phyloP scores from a whole-genome alignment of 345 rosid genomes.

The Eutrema yunnanense region DNA sequence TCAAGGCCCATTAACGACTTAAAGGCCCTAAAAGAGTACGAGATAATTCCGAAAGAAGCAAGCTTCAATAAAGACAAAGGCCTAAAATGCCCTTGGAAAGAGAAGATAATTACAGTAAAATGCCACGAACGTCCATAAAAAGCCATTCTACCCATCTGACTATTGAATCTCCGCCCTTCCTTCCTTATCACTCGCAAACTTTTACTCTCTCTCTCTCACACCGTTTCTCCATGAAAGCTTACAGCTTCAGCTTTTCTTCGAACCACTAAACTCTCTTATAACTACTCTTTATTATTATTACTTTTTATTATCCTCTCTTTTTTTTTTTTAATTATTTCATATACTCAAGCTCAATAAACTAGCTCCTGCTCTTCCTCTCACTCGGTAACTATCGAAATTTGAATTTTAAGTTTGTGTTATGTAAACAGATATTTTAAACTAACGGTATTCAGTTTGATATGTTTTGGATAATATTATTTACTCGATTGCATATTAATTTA shows the following conservation, averaged over 20 bases:
- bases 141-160: slow-evolving; percentile 50
- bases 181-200: slow-evolving; percentile 74
- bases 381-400: slow-evolving; percentile 16
- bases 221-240: slow-evolving; percentile 24
- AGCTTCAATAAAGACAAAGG: background rate
- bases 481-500: background rate
- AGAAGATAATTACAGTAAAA: slow-evolving; percentile 27
- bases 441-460: background rate
- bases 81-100: background rate
- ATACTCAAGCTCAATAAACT: background rate
- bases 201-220: slow-evolving; percentile 25
- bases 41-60: background rate
- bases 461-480: slow-evolving; percentile 15
- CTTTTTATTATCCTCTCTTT: background rate
- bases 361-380: slow-evolving; percentile 4
- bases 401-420: background rate
- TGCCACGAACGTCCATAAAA: slow-evolving; percentile 52
- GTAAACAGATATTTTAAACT: background rate
- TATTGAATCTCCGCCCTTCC: slow-evolving; percentile 98
- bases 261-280: slow-evolving; percentile 24
- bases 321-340: background rate
- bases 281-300: slow-evolving; percentile 4
- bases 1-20: slow-evolving; percentile 12
- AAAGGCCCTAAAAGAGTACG: slow-evolving; percentile 1
- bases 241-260: slow-evolving; percentile 29